Evolutionary conservation across 305 asterid species (phyloP).

Genomic region (Solanum hybrid): DNA sequence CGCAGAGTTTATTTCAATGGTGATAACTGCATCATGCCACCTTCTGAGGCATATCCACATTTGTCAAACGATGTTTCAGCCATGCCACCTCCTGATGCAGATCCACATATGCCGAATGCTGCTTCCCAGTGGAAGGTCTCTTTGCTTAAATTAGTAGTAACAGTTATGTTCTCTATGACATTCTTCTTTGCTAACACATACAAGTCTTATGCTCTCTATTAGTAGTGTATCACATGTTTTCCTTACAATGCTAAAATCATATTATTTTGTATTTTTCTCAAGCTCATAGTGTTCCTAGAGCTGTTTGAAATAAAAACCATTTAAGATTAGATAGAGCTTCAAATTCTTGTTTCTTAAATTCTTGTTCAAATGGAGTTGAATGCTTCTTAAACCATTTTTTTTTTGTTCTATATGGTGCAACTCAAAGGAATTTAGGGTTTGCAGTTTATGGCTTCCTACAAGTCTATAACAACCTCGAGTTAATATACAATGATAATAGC

Average conservation of each 20-base stretch:
- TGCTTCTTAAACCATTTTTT: background rate
- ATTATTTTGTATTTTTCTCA: constrained; percentile 15
- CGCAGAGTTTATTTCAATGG: constrained; percentile 73
- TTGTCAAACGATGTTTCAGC: constrained; percentile 38
- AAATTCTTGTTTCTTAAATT: background rate
- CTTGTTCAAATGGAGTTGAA: background rate
- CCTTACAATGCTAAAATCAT: background rate
- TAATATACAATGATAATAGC: background rate
- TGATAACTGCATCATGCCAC: constrained; percentile 77
- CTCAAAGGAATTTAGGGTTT: background rate
- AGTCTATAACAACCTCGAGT: background rate
- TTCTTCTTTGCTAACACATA: constrained; percentile 23
- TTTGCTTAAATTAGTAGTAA: constrained; percentile 17
- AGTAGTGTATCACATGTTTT: constrained; percentile 4
- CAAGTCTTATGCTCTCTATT: background rate
- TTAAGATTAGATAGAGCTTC: background rate
- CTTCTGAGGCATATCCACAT: constrained; percentile 60
- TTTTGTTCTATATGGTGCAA: background rate
- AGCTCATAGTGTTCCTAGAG: background rate
- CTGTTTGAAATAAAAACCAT: background rate
- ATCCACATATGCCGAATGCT: constrained; percentile 52
- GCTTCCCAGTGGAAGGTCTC: constrained; percentile 21
- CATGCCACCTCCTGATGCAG: constrained; percentile 59
- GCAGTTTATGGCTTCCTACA: background rate
- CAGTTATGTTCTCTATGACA: constrained; percentile 25